These are phyloP conservation scores for Hypoxylon sp. DNA, from an alignment of 2,329 filamentous ascomycete genomes.

Conservation along the genomic window DNA sequence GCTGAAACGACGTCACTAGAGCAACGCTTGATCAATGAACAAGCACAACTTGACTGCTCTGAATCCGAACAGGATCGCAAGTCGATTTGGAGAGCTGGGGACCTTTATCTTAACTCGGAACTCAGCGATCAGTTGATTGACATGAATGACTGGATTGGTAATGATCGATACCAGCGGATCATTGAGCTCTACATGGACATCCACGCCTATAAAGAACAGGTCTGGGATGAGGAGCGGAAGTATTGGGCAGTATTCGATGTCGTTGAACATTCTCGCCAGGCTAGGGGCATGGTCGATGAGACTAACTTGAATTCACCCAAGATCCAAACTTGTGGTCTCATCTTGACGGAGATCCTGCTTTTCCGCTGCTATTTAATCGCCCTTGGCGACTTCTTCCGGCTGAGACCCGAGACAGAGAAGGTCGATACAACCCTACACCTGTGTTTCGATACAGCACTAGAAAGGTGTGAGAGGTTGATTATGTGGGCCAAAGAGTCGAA, in stretches of 20 bases:
- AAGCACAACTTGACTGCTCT: slow-evolving; percentile 1
- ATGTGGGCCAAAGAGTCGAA: slow-evolving; percentile 46
- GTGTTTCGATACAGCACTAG: slow-evolving; percentile 28
- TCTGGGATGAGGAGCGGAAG: slow-evolving; percentile 13
- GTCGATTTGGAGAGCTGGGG: neutral
- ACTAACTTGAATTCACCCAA: neutral
- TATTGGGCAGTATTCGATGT: slow-evolving; percentile 7
- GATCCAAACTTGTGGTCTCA: slow-evolving; percentile 17
- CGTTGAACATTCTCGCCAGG: slow-evolving; percentile 5
- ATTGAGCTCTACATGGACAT: slow-evolving; percentile 13
- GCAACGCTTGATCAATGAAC: slow-evolving; percentile 10
- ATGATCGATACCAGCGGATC: slow-evolving; percentile 13
- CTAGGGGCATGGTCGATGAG: neutral
- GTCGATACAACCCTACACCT: slow-evolving; percentile 21
- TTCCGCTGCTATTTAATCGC: slow-evolving; percentile 29
- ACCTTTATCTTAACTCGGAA: neutral
- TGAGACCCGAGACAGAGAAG: slow-evolving; percentile 18
- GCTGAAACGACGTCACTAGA: neutral
- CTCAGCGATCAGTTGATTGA: slow-evolving; percentile 14
- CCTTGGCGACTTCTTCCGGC: slow-evolving; percentile 21
- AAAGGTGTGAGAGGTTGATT: slow-evolving; percentile 53
- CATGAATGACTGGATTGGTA: slow-evolving; percentile 17
- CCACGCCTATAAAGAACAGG: slow-evolving; percentile 1
- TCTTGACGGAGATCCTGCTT: slow-evolving; percentile 10
- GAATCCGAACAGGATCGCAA: neutral